Base-by-base conservation (phyloP, 2,329 filamentous ascomycete species). In the Neobulgaria alba region DNA sequence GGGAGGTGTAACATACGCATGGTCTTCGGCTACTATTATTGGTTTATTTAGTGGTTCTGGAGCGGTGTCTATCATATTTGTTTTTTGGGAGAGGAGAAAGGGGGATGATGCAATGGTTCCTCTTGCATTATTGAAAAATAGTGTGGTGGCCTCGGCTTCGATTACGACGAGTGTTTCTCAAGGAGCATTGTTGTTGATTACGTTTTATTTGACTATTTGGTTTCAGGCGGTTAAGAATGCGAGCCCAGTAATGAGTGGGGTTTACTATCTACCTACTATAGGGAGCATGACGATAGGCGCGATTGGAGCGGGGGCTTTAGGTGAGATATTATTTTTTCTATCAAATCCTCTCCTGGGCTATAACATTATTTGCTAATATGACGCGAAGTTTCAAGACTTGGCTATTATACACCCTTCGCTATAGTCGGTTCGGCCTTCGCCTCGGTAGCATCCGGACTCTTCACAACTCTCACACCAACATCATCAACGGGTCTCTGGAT, bases 1-100 rank as follows among this genome's bases (percentile, higher is more conserved):
- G 42, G 62, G 63, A 61, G 68, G 67, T 39, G 73, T 73, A 41
- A 59, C 60, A 4, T 69, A 67, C 57, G 15, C 3, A 61, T 14
- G 61, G 65, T 3, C 55, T 51, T 58, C 49, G 20, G 52, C 47
- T 7, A 55, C 54, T 29, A 55, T 61, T 42, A 56, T 62, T 34
- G 57, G 46, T 3, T 49, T 62, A 2, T 50, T 62, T 23, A 47
- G 59, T 23, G 34, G 57, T 16, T 43, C 39, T 16, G 47, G 26
- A 3, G 36, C 55, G 17, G 0, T 33, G 2, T 33, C 33, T 20
- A 17, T 29, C 4, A 9, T 23, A 10, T 39, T 69, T 21, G 15
- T 16, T 7, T 7, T 26, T 12, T 26, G 23, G 23, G 23, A 26
- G 23, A 26, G 12, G 12, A 26, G 23, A 12, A 7, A 12, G 23